Percentiles rank a stretch among this genome's conserved stretches.
Conservation (phyloP, 768 basidiomycete species). For the Paxillus ammoniavirescens region DNA sequence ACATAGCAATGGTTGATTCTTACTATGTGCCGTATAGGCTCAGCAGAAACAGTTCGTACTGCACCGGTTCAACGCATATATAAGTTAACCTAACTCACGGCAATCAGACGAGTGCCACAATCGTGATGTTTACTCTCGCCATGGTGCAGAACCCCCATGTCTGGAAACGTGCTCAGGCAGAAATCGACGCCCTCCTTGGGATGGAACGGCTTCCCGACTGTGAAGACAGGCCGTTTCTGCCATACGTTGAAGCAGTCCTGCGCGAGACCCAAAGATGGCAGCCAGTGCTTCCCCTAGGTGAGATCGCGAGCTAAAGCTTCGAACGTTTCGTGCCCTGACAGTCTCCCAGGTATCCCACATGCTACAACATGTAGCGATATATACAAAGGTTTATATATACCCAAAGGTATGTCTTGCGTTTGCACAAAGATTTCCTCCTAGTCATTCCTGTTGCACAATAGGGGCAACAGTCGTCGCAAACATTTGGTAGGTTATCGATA, state of each 20-base stretch:
- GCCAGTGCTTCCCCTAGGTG: conserved; percentile 6
- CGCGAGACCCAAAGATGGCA: conserved; percentile 12
- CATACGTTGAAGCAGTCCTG: conserved; percentile 12
- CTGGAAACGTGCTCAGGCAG: conserved; percentile 9
- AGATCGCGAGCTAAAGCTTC: neutral
- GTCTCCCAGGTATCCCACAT: conserved; percentile 16
- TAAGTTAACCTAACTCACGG: neutral
- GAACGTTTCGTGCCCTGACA: neutral
- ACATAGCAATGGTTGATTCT: neutral
- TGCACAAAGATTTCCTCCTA: neutral
- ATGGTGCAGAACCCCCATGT: conserved; percentile 13
- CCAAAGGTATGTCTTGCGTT: conserved; percentile 35
- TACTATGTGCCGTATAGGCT: neutral
- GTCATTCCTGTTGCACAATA: neutral
- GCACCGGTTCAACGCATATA: neutral
- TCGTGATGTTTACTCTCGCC: conserved; percentile 10
- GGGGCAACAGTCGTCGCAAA: conserved; percentile 14
- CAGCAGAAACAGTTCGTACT: conserved; percentile 7
- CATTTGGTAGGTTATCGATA: conserved; percentile 5
- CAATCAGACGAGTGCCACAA: neutral
- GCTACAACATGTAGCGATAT: conserved; percentile 34
- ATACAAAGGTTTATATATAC: conserved; percentile 49
- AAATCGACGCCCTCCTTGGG: conserved; percentile 10
- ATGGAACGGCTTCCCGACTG: conserved; percentile 7
- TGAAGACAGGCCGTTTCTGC: conserved; percentile 5